A percentile compares a stretch with the other conserved stretches of the same genome.
These are phyloP conservation scores for Aspergillus arachidicola DNA, from an alignment of 2,329 filamentous ascomycete genomes.

Conservation along the genomic window DNA sequence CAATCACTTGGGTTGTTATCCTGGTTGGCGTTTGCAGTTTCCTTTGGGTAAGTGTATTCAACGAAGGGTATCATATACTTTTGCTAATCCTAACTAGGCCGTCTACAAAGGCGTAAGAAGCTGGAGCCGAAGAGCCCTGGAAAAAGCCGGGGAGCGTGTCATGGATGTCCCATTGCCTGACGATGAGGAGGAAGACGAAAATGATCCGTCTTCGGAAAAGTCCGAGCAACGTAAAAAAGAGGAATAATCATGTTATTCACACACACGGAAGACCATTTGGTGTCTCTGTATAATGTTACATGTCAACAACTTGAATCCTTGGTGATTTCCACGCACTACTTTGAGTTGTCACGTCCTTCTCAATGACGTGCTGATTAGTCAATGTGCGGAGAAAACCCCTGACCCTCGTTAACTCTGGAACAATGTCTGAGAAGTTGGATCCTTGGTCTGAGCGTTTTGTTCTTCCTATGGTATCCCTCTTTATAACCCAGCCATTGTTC, in stretches of 20 bases:
- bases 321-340: constrained; percentile 68
- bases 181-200: constrained; percentile 61
- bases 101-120: constrained; percentile 80
- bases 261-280: background rate
- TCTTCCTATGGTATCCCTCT: constrained; percentile 26
- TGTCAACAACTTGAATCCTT: background rate
- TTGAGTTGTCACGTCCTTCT: constrained; percentile 88
- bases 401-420: constrained; percentile 37
- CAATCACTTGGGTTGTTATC: constrained; percentile 78
- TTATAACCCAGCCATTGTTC: constrained; percentile 26
- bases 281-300: background rate
- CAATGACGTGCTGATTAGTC: constrained; percentile 95
- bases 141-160: constrained; percentile 76
- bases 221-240: constrained; percentile 30
- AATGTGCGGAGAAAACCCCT: constrained; percentile 78
- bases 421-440: constrained; percentile 28
- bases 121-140: constrained; percentile 72
- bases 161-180: constrained; percentile 67
- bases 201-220: constrained; percentile 30
- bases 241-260: constrained; percentile 21
- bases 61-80: background rate
- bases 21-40: constrained; percentile 80
- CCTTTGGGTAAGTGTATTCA: constrained; percentile 62
- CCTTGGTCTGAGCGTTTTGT: constrained; percentile 37
- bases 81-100: constrained; percentile 53